These are phyloP conservation scores for Huntiella bhutanensis DNA, from an alignment of 2,329 filamentous ascomycete species.

Conservation along the genomic window DNA sequence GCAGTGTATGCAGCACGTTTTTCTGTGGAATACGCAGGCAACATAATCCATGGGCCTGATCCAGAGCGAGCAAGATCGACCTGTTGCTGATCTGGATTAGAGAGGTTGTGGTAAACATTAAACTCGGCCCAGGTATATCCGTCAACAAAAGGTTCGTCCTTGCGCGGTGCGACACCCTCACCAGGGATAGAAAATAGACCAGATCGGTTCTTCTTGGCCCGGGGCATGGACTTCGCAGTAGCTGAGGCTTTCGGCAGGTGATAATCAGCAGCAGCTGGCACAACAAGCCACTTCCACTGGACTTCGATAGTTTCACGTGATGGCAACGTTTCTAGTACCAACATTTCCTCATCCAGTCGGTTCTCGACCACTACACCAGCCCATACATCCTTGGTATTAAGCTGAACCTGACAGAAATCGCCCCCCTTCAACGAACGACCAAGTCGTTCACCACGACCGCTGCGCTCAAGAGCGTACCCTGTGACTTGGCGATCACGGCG, in stretches of 20 bases:
- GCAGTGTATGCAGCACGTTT: constrained; percentile 82
- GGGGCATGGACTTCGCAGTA: constrained; percentile 50
- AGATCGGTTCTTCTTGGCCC: constrained; percentile 39
- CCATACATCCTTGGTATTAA: constrained; percentile 69
- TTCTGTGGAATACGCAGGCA: constrained; percentile 73
- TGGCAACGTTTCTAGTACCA: constrained; percentile 69
- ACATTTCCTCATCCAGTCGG: constrained; percentile 49
- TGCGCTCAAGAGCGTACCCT: constrained; percentile 48
- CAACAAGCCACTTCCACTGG: constrained; percentile 66
- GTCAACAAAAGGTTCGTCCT: constrained; percentile 48
- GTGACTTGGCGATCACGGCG: constrained; percentile 66
- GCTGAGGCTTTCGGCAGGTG: constrained; percentile 56
- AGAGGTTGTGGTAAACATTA: constrained; percentile 32
- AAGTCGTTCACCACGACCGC: constrained; percentile 46
- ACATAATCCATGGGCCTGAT: constrained; percentile 61
- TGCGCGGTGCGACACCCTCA: constrained; percentile 41
- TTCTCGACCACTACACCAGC: constrained; percentile 80
- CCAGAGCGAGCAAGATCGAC: constrained; percentile 21
- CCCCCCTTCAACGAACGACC: constrained; percentile 50
- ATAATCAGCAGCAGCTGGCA: constrained; percentile 52
- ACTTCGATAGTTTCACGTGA: constrained; percentile 61
- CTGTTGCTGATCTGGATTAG: constrained; percentile 14
- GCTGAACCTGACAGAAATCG: constrained; percentile 75
- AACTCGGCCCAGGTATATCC: constrained; percentile 67
- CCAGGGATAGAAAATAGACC: constrained; percentile 44